Evolutionary conservation across 2,329 filamentous ascomycete genomes (phyloP), one percentile per base, ranked within the genome.

Genomic region (Nemania sp.): DNA sequence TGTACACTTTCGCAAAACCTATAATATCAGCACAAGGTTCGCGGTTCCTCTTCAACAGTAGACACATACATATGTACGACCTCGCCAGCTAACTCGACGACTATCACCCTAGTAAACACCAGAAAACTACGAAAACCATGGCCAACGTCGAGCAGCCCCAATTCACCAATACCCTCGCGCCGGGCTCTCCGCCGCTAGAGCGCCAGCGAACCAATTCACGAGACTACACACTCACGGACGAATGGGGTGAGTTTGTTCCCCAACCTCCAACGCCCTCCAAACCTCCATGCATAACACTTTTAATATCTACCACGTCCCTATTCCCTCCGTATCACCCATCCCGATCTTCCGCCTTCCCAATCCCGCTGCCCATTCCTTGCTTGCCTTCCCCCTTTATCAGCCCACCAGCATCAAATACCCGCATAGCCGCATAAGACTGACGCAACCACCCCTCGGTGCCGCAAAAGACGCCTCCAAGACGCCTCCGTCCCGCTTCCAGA

Each of bases 401-500:
- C 35, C 35, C 35, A 41, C 35, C 35, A 15, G n/a, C 35, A 41
- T 41, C 5, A 49, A 20, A 32, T 24, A 49, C 45, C 45, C 20
- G 22, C 45, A 41, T 41, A 41, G 7, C 35, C 35, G 35, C 35
- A 41, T 41, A 13, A 41, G 35, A 10, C 8, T 3, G 15, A 38
- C 24, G 11, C 22, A n/a, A 10, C 51, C 15, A 15, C 20, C 51
- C 18, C 51, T 15, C n/a, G 51, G 38, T 38, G 20, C 41, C 47
- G 51, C 27, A 22, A 62, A 45, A 70, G 89, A 92, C 78, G 89
- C 89, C 3, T 85, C 87, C 72, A 91, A 91, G 79, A 89, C 90
- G 0, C 88, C 88, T 1, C 89, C 89, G 10, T 89, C 86, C 70
- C 87, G 88, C 54, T 91, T 92, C 81, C 89, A 92, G 79, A 90